Evolutionary conservation across 768 basidiomycete species (phyloP).

Genomic region (Tricholomella constricta): DNA sequence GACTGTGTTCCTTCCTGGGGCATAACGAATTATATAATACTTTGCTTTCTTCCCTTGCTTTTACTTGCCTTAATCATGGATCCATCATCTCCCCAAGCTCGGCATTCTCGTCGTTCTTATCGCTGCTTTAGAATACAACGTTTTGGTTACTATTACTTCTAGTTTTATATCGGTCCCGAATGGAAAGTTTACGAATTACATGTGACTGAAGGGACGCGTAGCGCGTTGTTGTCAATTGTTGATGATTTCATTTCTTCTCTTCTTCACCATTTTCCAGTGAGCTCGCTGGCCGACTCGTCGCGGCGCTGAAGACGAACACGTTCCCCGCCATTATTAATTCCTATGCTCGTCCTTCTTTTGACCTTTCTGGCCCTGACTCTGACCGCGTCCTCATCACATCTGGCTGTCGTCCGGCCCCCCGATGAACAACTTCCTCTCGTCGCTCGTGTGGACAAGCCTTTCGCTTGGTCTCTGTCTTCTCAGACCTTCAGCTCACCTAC

Average conservation of each 20-base stretch:
- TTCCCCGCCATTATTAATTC: conserved; percentile 50
- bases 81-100: conserved; percentile 2
- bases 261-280: conserved; percentile 28
- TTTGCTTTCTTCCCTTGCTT: conserved; percentile 16
- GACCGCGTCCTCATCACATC: conserved; percentile 43
- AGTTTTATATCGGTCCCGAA: conserved; percentile 3
- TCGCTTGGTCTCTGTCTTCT: conserved; percentile 67
- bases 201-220: conserved; percentile 11
- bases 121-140: conserved; percentile 22
- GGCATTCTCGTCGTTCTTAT: background rate
- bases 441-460: conserved; percentile 66
- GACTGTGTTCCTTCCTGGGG: conserved; percentile 49
- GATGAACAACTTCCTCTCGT: conserved; percentile 76
- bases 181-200: conserved; percentile 6
- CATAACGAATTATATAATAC: conserved; percentile 29
- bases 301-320: conserved; percentile 37
- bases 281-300: conserved; percentile 64
- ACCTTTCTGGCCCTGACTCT: conserved; percentile 41
- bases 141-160: conserved; percentile 19
- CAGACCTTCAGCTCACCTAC: conserved; percentile 61
- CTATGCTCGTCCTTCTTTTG: conserved; percentile 70
- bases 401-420: conserved; percentile 59
- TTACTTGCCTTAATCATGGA: conserved; percentile 13
- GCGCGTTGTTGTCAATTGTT: conserved; percentile 34
- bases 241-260: conserved; percentile 12